Base-by-base conservation (phyloP, 2,329 filamentous ascomycete genomes). In the Nemania sp. region DNA sequence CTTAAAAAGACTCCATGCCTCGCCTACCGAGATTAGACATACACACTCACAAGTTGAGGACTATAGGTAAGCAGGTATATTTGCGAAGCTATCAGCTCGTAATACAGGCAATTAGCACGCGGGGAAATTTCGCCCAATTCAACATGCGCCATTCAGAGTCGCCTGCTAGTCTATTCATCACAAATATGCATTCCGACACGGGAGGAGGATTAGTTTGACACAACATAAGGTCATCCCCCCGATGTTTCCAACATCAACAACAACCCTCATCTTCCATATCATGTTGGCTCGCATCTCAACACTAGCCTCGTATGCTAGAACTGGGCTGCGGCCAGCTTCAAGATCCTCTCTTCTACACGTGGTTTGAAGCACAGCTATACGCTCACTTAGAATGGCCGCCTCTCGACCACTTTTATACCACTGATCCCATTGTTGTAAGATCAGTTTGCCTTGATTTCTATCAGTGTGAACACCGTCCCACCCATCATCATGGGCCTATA, bases 121-220 rank as follows among this genome's bases (percentile, higher is more conserved):
- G 20, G 3, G 5, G 5, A 56, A 49, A 26, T 18, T 15, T 5
- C 15, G 1, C 32, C 32, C 10, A 41, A 24, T 41, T 43, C 32
- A 27, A 56, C 29, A 35, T 15, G n/a, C 26, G 15, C n/a, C 11
- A 53, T 20, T 57, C 3, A 24, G 26, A 27, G 15, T 51, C 27
- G 43, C 52, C 41, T 52, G 29, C 41, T 56, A n/a, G 22, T 52
- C 18, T 57, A 24, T 51, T 22, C 29, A 57, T 57, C 29, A 41
- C 32, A n/a, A 52, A 51, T 53, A 27, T 24, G 45, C 47, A 26
- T 52, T 45, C 59, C 41, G 55, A 56, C 41, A 53, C 18, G 35
- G 18, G 56, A 62, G 58, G 61, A 54, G 49, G 2, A 66, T n/a
- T n/a, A n/a, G n/a, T n/a, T n/a, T n/a, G 53, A 69, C 59, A 70